These are phyloP conservation scores for Musa schizocarpa DNA, from an alignment of 176 grass and related monocot genomes.

Conservation along the genomic window DNA sequence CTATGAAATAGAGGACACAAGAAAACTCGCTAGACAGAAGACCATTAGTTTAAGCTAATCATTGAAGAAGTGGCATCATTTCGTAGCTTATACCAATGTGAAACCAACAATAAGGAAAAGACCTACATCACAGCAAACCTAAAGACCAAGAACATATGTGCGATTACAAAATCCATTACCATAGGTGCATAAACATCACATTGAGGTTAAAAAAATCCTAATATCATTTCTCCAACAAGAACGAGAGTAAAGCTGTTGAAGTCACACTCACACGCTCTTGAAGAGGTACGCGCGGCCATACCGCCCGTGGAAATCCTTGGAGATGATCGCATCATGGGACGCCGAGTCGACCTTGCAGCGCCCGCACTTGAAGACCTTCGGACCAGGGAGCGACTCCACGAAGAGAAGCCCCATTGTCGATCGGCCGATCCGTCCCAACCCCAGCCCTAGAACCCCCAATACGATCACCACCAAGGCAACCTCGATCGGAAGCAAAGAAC, in stretches of 20 bases:
- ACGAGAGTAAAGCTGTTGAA: neutral
- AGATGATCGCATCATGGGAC: slow-evolving; percentile 59
- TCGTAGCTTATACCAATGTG: neutral
- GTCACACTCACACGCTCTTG: slow-evolving; percentile 52
- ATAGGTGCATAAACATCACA: neutral
- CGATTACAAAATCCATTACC: neutral
- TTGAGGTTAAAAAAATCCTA: neutral
- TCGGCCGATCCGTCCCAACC: neutral
- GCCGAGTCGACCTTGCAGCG: slow-evolving; percentile 78
- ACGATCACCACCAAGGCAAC: neutral
- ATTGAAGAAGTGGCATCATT: neutral
- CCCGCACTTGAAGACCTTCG: slow-evolving; percentile 74
- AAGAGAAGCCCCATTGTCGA: slow-evolving; percentile 68
- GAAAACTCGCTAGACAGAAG: too few species aligned
- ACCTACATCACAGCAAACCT: neutral
- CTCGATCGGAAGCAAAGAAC: neutral
- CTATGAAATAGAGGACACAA: too few species aligned
- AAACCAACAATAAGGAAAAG: neutral
- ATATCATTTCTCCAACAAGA: neutral
- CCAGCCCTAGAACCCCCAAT: neutral
- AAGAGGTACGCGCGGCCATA: slow-evolving; percentile 78
- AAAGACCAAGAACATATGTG: neutral
- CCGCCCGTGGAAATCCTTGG: slow-evolving; percentile 72
- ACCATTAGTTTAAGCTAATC: too few species aligned
- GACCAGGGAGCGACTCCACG: slow-evolving; percentile 54